phyloP scores from a whole-genome alignment of 78 protist species.

The Dictyostelium intermedium region DNA sequence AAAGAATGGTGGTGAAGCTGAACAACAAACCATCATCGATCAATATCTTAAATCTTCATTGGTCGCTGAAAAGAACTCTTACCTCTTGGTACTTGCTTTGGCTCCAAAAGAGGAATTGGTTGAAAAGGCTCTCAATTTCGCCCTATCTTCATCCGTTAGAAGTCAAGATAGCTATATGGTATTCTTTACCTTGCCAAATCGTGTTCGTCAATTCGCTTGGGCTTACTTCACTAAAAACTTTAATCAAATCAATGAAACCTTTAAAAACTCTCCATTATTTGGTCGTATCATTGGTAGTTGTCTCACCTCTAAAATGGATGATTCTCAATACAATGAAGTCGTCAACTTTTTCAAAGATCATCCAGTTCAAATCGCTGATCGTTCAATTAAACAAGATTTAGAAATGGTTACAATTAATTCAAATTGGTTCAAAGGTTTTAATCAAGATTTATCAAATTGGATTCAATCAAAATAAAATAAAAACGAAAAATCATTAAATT shows the following conservation, averaged over 20 bases:
- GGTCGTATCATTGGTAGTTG: constrained; percentile 8
- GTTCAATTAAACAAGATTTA: constrained; percentile 38
- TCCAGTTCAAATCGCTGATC: constrained; percentile 19
- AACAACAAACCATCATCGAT: constrained; percentile 16
- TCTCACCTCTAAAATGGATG: neutral
- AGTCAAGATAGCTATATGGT: constrained; percentile 54
- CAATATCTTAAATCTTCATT: neutral
- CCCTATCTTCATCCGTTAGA: constrained; percentile 11
- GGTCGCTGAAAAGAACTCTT: constrained; percentile 10
- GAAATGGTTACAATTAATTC: constrained; percentile 30
- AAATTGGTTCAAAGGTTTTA: constrained; percentile 7
- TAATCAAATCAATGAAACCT: neutral
- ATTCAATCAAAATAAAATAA: neutral
- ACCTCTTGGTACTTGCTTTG: neutral
- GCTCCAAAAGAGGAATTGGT: neutral
- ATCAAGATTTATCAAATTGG: neutral
- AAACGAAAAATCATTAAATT: neutral
- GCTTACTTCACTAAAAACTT: neutral
- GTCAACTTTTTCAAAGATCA: constrained; percentile 3
- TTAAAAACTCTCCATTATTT: neutral
- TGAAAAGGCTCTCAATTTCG: constrained; percentile 33
- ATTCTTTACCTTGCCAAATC: constrained; percentile 7
- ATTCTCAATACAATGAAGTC: neutral
- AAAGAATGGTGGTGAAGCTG: constrained; percentile 30
- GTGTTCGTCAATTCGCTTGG: neutral